Evolutionary conservation across 495 filamentous ascomycete genomes (phyloP).

Genomic region (Aspergillus saccharolyticus): DNA sequence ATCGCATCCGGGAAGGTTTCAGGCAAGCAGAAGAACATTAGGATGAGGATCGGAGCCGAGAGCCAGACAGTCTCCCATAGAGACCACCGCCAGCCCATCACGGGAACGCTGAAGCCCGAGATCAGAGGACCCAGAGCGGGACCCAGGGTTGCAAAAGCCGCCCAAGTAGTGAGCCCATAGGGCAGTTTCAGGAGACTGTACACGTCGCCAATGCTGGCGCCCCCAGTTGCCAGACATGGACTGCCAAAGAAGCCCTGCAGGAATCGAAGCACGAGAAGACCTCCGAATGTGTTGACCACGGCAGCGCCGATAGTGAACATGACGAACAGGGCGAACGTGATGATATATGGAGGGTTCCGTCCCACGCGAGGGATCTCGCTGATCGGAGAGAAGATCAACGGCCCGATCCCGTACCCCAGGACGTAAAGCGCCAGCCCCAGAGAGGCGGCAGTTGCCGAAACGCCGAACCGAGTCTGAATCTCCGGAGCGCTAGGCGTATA

Average conservation of each 20-base stretch:
- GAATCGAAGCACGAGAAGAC: conserved; percentile 46
- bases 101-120: conserved; percentile 34
- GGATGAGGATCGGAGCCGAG: conserved; percentile 37
- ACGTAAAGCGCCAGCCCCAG: conserved; percentile 46
- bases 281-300: conserved; percentile 28
- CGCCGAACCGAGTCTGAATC: conserved; percentile 30
- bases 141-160: conserved; percentile 24
- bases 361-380: conserved; percentile 43
- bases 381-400: conserved; percentile 41
- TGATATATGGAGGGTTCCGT: conserved; percentile 44
- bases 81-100: conserved; percentile 39
- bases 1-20: conserved; percentile 50
- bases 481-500: background rate
- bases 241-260: conserved; percentile 49
- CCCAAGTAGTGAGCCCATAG: conserved; percentile 24
- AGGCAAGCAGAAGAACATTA: conserved; percentile 47
- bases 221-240: conserved; percentile 43
- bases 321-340: conserved; percentile 42
- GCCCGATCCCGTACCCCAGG: conserved; percentile 40
- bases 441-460: conserved; percentile 26
- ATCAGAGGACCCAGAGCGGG: conserved; percentile 38
- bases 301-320: conserved; percentile 34
- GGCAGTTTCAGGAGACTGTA: conserved; percentile 7
- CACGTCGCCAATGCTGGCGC: conserved; percentile 26
- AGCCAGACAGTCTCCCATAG: conserved; percentile 45